Base-by-base conservation (phyloP, 2,329 filamentous ascomycete species). In the Metarhizium sp. region DNA sequence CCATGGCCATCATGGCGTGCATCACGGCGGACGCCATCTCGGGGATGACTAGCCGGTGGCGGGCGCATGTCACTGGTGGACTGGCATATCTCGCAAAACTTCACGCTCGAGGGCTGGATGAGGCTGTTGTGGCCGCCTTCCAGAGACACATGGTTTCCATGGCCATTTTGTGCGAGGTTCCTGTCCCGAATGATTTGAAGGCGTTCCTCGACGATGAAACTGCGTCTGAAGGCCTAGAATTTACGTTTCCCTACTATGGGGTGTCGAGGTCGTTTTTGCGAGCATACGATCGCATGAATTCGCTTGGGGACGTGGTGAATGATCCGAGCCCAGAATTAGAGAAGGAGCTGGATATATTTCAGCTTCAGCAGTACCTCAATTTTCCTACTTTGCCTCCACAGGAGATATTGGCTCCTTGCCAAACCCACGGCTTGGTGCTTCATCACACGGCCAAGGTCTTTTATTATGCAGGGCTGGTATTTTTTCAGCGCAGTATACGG, bases 1-100 rank as follows among this genome's bases (percentile, higher is more conserved):
- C 70, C 2, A 74, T 75, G 71, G 69, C 67, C 54, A 62, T 72
- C 38, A 65, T 74, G 32, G 71, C 72, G 2, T 69, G 72, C 56
- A 67, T 69, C 14, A 58, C 59, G 6, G 58, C 63, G 36, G 62
- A 64, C 40, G 62, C 62, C 34, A 59, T 64, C n/a, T 63, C 62
- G 3, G 62, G 62, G 6, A 62, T 55, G 13, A 61, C 61, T 2
- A 46, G 52, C 10, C 58, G 62, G 6, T 64, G 62, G 62, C 50
- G 62, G 6, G 60, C 61, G 2, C 62, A 64, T 20, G 60, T 64
- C 45, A 55, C 56, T 0, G 62, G 62, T 11, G 62, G 62, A 0
- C 55, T 64, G 16, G 62, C 62, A 3, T 64, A 63, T 48, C 59
- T 61, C 14, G 54, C 32, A 18, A 56, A 57, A 25, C 57, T 62